A percentile compares a stretch with the other conserved stretches of the same genome.
phyloP scores from a whole-genome alignment of 257 asterid species.

The Solanum habrochaites region DNA sequence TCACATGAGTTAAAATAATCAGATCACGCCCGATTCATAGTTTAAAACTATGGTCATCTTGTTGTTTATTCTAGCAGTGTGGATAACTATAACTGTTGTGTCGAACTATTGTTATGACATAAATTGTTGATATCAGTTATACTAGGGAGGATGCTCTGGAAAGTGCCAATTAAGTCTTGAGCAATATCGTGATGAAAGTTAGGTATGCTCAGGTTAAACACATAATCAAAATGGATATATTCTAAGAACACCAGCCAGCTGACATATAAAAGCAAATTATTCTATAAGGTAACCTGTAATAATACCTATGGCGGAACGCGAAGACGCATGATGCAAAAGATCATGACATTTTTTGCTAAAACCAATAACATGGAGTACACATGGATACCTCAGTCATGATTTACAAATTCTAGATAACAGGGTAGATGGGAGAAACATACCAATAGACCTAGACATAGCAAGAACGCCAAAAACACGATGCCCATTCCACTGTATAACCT shows the following conservation, averaged over 20 bases:
- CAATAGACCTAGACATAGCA: constrained; percentile 95
- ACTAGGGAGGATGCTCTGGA: not conserved
- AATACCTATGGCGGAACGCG: not conserved
- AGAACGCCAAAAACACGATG: constrained; percentile 95
- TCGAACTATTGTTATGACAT: not conserved
- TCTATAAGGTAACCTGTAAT: not conserved
- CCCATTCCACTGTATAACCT: constrained; percentile 96
- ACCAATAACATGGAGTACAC: not conserved
- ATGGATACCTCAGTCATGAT: not conserved
- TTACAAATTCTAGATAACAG: not conserved
- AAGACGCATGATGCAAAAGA: not conserved
- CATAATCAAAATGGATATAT: not conserved
- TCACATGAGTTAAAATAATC: not conserved
- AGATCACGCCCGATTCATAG: not conserved
- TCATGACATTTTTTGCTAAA: not conserved
- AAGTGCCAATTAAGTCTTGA: not conserved
- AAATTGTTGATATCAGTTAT: not conserved
- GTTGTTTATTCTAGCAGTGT: not conserved
- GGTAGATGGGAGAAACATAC: constrained; percentile 30
- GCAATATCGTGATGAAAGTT: not conserved
- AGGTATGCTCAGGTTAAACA: not conserved
- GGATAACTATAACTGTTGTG: not conserved
- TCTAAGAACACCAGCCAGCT: not conserved
- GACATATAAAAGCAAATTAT: not conserved
- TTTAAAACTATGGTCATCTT: not conserved